These are phyloP conservation scores for Cryptococcus hybrid DNA, from an alignment of 1,284 basidiomycete species.

Conservation along the genomic window DNA sequence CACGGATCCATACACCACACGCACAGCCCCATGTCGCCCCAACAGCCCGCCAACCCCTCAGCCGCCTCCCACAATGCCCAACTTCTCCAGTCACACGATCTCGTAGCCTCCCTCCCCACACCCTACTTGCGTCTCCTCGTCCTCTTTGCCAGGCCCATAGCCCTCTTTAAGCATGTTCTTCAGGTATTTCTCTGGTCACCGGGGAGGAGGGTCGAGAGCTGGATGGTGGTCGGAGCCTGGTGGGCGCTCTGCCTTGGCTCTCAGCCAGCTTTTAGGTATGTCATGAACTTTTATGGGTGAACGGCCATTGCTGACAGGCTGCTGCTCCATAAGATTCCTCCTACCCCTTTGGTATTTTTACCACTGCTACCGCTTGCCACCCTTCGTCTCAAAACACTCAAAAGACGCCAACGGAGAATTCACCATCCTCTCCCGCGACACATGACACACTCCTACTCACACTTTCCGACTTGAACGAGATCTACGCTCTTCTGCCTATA, in stretches of 20 bases:
- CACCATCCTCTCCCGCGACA: constrained; percentile 53
- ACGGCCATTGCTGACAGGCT: neutral
- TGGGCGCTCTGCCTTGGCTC: constrained; percentile 72
- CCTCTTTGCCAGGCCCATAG: constrained; percentile 57
- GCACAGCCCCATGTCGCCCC: neutral
- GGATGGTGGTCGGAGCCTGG: constrained; percentile 66
- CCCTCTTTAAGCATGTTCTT: constrained; percentile 52
- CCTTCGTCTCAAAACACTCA: constrained; percentile 54
- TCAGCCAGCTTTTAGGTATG: constrained; percentile 59
- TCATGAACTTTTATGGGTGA: constrained; percentile 7
- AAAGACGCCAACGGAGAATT: constrained; percentile 27
- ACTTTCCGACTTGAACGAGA: constrained; percentile 46
- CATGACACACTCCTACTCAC: constrained; percentile 59
- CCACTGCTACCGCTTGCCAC: constrained; percentile 31
- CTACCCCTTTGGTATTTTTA: constrained; percentile 42
- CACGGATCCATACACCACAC: neutral
- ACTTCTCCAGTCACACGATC: constrained; percentile 27
- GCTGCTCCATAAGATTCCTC: constrained; percentile 40
- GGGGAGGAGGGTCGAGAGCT: constrained; percentile 62
- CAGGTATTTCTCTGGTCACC: constrained; percentile 66
- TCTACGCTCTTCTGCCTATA: constrained; percentile 44
- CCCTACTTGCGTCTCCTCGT: constrained; percentile 48
- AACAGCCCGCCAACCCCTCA: neutral
- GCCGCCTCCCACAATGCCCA: constrained; percentile 1
- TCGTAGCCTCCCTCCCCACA: constrained; percentile 45